Conservation (phyloP, 768 basidiomycete genomes). For the Mycena rebaudengoi region DNA sequence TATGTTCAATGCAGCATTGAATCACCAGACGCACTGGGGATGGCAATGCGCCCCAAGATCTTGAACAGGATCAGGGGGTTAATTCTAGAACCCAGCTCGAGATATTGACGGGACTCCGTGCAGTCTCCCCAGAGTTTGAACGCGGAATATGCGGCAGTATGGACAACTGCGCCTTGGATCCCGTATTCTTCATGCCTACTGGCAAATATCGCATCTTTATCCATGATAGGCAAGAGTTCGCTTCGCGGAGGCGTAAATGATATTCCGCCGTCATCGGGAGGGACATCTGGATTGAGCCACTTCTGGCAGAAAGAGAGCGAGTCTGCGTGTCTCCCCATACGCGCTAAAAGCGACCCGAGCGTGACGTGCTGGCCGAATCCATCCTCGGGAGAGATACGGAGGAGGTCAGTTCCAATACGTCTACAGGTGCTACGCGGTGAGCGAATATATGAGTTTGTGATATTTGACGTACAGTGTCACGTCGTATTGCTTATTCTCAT, state of each 20-base stretch:
- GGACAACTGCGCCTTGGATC: not conserved
- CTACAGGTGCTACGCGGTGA: too few relatives aligned
- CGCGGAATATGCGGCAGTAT: not conserved
- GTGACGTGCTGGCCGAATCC: not conserved
- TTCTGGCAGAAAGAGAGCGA: not conserved
- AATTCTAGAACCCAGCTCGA: not conserved
- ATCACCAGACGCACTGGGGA: not conserved
- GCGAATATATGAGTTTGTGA: too few relatives aligned
- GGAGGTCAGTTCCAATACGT: not conserved
- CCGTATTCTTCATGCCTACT: not conserved
- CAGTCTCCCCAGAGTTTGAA: slow-evolving; percentile 2
- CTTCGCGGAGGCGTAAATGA: not conserved
- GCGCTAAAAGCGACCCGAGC: not conserved
- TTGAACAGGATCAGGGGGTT: slow-evolving; percentile 4
- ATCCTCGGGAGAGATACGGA: not conserved
- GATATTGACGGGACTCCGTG: not conserved
- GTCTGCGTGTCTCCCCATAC: not conserved
- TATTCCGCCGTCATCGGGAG: not conserved
- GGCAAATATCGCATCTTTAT: not conserved
- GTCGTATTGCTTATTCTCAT: not conserved
- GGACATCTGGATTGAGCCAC: not conserved
- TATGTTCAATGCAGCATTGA: not conserved
- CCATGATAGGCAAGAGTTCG: not conserved
- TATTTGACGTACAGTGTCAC: not conserved
- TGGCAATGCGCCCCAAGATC: not conserved